Percentiles rank a stretch among this genome's conserved stretches.
phyloP scores from a whole-genome alignment of 2,329 filamentous ascomycete genomes.

The Alternaria gansuensis region DNA sequence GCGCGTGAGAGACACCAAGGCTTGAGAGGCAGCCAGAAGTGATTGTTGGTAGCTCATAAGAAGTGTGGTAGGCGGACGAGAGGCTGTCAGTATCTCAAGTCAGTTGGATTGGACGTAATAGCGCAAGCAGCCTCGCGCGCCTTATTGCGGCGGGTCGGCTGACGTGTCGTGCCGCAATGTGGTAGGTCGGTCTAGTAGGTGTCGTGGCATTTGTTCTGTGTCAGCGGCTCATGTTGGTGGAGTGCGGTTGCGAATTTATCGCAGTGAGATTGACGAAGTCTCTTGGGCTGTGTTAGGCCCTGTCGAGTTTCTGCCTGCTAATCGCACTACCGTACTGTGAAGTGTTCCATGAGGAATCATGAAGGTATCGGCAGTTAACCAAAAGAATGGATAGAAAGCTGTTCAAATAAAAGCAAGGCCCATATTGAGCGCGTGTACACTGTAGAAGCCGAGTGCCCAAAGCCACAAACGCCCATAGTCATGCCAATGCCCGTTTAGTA shows the following conservation, averaged over 20 bases:
- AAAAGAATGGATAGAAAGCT: neutral
- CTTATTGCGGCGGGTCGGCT: slow-evolving; percentile 1
- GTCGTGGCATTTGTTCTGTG: neutral
- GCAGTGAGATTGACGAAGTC: neutral
- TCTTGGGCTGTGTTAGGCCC: neutral
- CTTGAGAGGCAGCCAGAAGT: neutral
- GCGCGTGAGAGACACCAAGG: neutral
- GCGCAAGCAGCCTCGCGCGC: slow-evolving; percentile 6
- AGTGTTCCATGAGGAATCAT: neutral
- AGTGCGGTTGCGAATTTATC: slow-evolving; percentile 3
- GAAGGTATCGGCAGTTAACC: neutral
- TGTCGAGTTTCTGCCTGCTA: neutral
- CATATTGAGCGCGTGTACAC: neutral
- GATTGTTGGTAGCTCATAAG: neutral
- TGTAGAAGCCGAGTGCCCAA: neutral
- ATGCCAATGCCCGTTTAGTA: slow-evolving; percentile 1
- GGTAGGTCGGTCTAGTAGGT: slow-evolving; percentile 1
- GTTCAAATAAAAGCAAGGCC: neutral
- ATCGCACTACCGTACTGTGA: neutral
- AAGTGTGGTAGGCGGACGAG: neutral
- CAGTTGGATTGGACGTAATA: neutral
- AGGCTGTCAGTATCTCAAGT: neutral
- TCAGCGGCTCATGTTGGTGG: slow-evolving; percentile 14
- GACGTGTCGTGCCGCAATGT: slow-evolving; percentile 14
- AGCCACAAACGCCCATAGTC: slow-evolving; percentile 9